Percentiles rank a stretch among this genome's conserved stretches.
phyloP scores from a whole-genome alignment of 2,329 filamentous ascomycete genomes.

The Microsporum canis region DNA sequence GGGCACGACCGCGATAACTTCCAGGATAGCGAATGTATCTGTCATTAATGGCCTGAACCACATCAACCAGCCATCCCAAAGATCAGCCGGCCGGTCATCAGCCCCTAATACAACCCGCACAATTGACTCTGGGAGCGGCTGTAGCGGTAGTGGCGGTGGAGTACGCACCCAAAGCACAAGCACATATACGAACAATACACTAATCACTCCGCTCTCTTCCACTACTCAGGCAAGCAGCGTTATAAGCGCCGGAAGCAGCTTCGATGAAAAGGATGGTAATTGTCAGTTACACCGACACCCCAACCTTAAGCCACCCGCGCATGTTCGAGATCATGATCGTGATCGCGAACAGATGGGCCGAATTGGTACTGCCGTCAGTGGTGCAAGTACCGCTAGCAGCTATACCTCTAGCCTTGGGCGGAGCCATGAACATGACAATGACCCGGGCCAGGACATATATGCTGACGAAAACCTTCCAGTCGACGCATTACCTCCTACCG shows the following conservation, averaged over 20 bases:
- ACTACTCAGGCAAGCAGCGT: conserved; percentile 37
- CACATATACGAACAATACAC: conserved; percentile 31
- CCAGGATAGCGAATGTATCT: neutral
- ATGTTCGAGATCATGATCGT: neutral
- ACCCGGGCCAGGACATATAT: neutral
- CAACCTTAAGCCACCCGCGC: neutral
- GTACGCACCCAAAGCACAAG: conserved; percentile 30
- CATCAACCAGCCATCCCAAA: conserved; percentile 13
- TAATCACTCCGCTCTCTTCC: conserved; percentile 32
- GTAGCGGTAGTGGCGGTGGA: conserved; percentile 17
- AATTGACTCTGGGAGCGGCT: conserved; percentile 17
- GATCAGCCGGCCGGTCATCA: conserved; percentile 26
- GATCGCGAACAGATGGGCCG: neutral
- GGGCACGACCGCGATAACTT: neutral
- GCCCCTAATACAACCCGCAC: conserved; percentile 26
- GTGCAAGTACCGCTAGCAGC: neutral
- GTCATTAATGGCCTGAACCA: neutral
- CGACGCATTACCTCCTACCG: neutral
- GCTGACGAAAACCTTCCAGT: neutral
- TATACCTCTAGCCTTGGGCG: neutral
- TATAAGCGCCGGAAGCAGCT: conserved; percentile 29
- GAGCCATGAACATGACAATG: neutral
- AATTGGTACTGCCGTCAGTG: neutral
- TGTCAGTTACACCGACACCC: conserved; percentile 14
- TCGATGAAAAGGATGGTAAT: conserved; percentile 27